Percentiles rank a stretch among this genome's conserved stretches.
Conservation (phyloP, 2,329 filamentous ascomycete species). For the Fusarium sp. region DNA sequence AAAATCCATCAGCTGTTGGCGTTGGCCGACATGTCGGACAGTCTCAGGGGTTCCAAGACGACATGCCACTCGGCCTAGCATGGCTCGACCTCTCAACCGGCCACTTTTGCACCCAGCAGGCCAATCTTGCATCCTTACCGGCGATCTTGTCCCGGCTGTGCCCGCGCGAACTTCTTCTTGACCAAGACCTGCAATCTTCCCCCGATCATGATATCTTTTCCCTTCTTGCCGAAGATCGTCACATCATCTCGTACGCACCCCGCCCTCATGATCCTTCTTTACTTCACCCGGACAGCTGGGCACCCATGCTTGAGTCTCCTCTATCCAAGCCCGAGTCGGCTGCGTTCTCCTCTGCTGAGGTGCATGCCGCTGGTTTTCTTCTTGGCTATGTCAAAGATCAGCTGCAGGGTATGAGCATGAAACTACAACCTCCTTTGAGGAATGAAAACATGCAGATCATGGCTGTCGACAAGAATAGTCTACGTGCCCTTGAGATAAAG, state of each 20-base stretch:
- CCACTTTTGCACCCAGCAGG: conserved; percentile 88
- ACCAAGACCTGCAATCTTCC: conserved; percentile 70
- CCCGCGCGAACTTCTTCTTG: conserved; percentile 86
- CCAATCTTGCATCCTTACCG: conserved; percentile 77
- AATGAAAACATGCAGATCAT: conserved; percentile 82
- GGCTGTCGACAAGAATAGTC: conserved; percentile 91
- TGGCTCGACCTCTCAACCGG: conserved; percentile 98
- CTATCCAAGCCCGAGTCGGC: conserved; percentile 66
- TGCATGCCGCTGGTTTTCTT: conserved; percentile 82
- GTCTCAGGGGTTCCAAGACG: conserved; percentile 32
- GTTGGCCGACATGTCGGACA: conserved; percentile 31
- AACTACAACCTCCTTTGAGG: conserved; percentile 84
- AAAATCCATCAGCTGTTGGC: conserved; percentile 40
- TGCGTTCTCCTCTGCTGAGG: conserved; percentile 76
- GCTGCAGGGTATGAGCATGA: conserved; percentile 81
- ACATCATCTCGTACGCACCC: conserved; percentile 80
- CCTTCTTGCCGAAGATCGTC: conserved; percentile 79
- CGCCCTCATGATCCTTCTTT: conserved; percentile 64
- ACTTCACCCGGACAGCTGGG: conserved; percentile 74
- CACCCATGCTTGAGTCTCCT: conserved; percentile 79
- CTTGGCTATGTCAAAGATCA: conserved; percentile 86
- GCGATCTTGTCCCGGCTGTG: conserved; percentile 85
- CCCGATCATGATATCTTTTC: conserved; percentile 72
- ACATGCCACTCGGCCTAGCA: conserved; percentile 76
- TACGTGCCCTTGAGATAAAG: conserved; percentile 89